Base-by-base conservation (phyloP, 148 eudicot genomes). In the Diospyros kaki region DNA sequence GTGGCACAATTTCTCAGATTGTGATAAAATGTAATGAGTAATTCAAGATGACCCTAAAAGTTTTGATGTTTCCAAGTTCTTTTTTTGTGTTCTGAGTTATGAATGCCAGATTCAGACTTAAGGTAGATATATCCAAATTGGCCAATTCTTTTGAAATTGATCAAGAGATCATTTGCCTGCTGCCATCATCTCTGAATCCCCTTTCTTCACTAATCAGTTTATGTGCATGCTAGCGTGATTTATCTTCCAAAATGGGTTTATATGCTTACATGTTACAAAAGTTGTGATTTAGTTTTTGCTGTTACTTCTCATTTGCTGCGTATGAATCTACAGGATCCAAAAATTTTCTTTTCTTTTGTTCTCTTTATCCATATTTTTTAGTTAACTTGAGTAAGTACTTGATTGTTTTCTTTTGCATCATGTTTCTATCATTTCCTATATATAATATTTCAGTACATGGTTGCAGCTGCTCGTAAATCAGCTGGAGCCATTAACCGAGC, bases 401-500 rank as follows among this genome's bases (percentile, higher is more conserved):
- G 28, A 2, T 62, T 1, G 2, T 1, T 1, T 4, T 2, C 3
- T 9, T 62, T 39, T 8, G 15, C 17, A 52, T 52, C 9, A 68
- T 28, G 46, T 10, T 54, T 52, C 59, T n/a, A 54, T 65, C n/a
- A 13, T 54, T 51, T 51, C 6, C 43, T 9, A 4, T 40, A 51
- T 50, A 41, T 50, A 75, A 40, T 53, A 18, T 15, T 55, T 69
- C 40, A 15, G 14, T 53, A 28, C 38, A 6, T 78, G 74, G 18
- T 52, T 79, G 79, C 74, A 82, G 85, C 75, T 82, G 66, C 85
- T 82, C 60, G 50, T 79, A 41, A 72, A 56, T 69, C 82, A 82
- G 69, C 72, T 82, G 77, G 85, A 82, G 80, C 85, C 85, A n/a
- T 73, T 82, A 51, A 82, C 85, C 5, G 85, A 82, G 77, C 85